Conservation (phyloP, 2,329 filamentous ascomycete species). For the Fusarium mundagurra region DNA sequence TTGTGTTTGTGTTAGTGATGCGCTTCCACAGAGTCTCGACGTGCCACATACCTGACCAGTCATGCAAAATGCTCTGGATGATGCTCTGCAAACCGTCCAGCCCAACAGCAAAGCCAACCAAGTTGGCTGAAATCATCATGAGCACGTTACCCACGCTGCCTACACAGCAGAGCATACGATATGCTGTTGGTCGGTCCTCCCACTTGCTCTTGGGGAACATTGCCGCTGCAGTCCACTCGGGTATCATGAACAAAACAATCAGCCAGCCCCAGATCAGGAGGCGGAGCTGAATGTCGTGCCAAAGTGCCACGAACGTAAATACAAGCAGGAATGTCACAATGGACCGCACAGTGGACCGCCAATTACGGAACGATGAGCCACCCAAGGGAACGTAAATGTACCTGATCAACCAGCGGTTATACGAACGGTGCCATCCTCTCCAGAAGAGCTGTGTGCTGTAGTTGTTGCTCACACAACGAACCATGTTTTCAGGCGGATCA, state of each 20-base stretch:
- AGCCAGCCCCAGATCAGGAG: constrained; percentile 98
- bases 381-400: constrained; percentile 96
- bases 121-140: constrained; percentile 95
- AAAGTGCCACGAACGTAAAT: constrained; percentile 96
- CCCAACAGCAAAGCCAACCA: constrained; percentile 94
- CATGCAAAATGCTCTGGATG: constrained; percentile 77
- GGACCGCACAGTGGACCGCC: constrained; percentile 62
- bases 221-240: constrained; percentile 78
- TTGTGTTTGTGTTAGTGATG: constrained; percentile 35
- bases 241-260: constrained; percentile 91
- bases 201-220: constrained; percentile 80
- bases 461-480: constrained; percentile 95
- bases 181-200: constrained; percentile 74
- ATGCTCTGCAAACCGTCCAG: constrained; percentile 86
- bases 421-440: constrained; percentile 95
- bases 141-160: constrained; percentile 86
- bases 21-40: not conserved
- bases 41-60: constrained; percentile 69
- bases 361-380: constrained; percentile 65
- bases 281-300: constrained; percentile 95
- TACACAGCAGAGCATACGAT: constrained; percentile 81
- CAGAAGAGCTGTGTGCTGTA: constrained; percentile 92
- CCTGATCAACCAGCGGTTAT: constrained; percentile 92
- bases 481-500: constrained; percentile 97
- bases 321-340: constrained; percentile 82